phyloP scores from a whole-genome alignment of 192 early-diverging fungal species.

The Backusella luteola region DNA sequence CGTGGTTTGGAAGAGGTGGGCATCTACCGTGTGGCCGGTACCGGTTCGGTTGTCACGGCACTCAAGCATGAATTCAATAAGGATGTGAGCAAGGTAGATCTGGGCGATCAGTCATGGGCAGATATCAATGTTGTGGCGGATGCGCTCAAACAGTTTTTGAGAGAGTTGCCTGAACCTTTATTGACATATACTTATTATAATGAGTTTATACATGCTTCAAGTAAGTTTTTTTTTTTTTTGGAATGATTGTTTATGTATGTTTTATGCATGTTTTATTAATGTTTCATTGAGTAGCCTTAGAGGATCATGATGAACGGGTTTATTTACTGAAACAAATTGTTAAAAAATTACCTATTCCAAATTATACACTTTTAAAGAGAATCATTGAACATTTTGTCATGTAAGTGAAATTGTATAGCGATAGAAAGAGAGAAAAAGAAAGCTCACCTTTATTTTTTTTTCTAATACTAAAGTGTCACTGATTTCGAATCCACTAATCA shows the following conservation, averaged over 20 bases:
- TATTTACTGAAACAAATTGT: conserved; percentile 69
- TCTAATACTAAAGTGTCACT: conserved; percentile 42
- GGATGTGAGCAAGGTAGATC: conserved; percentile 45
- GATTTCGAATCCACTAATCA: conserved; percentile 77
- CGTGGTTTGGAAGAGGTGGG: conserved; percentile 73
- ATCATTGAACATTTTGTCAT: conserved; percentile 70
- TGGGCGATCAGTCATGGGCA: conserved; percentile 56
- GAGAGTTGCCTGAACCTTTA: conserved; percentile 90
- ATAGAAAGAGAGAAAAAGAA: too few relatives aligned
- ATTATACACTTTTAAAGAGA: conserved; percentile 66
- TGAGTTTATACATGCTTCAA: conserved; percentile 72
- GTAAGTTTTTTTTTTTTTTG: conserved; percentile 28
- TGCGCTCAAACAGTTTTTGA: conserved; percentile 90
- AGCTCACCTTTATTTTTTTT: neutral
- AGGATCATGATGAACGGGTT: conserved; percentile 68
- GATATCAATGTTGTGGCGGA: conserved; percentile 86
- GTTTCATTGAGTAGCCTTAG: conserved; percentile 36
- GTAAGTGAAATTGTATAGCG: conserved; percentile 5
- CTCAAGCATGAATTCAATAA: conserved; percentile 62
- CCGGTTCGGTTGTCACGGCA: conserved; percentile 57
- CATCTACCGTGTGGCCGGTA: conserved; percentile 71
- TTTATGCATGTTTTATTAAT: neutral
- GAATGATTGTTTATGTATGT: neutral
- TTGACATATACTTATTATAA: conserved; percentile 83
- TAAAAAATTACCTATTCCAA: conserved; percentile 57